Percentiles rank a stretch among this genome's conserved stretches.
phyloP scores from a whole-genome alignment of 805 yeast genomes.

The Jamesozyma gamospora region DNA sequence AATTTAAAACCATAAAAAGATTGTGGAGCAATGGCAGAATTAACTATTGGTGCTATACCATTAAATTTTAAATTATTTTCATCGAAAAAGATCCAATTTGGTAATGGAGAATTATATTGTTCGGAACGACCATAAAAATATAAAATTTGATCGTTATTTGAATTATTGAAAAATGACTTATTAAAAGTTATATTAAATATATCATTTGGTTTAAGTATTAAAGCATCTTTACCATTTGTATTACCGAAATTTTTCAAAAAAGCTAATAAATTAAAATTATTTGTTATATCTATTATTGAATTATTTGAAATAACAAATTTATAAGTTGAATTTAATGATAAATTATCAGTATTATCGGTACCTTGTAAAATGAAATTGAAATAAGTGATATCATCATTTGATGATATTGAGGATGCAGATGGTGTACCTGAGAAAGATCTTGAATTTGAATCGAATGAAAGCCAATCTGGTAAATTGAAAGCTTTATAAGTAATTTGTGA shows the following conservation, averaged over 20 bases:
- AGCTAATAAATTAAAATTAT: constrained; percentile 32
- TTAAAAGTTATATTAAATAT: constrained; percentile 58
- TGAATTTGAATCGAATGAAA: constrained; percentile 52
- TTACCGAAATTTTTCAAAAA: constrained; percentile 56
- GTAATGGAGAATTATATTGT: constrained; percentile 71
- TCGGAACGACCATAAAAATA: constrained; percentile 62
- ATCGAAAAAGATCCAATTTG: constrained; percentile 80
- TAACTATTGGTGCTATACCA: constrained; percentile 83
- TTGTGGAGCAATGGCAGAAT: constrained; percentile 84
- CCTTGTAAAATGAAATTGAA: constrained; percentile 52
- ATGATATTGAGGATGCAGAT: constrained; percentile 14
- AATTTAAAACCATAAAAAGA: constrained; percentile 56
- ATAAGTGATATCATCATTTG: constrained; percentile 31
- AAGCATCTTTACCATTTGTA: constrained; percentile 67
- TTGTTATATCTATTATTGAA: constrained; percentile 36
- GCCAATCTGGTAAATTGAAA: constrained; percentile 64
- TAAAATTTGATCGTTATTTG: constrained; percentile 38
- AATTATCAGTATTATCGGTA: constrained; percentile 44
- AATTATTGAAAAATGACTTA: constrained; percentile 45
- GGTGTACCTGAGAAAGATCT: constrained; percentile 65
- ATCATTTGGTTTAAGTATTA: constrained; percentile 64
- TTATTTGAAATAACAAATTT: constrained; percentile 49
- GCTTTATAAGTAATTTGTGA: constrained; percentile 45
- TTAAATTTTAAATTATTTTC: constrained; percentile 55
- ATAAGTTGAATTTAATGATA: constrained; percentile 39